Evolutionary conservation across 2,329 filamentous ascomycete genomes (phyloP).

Genomic region (Fusarium siculi): DNA sequence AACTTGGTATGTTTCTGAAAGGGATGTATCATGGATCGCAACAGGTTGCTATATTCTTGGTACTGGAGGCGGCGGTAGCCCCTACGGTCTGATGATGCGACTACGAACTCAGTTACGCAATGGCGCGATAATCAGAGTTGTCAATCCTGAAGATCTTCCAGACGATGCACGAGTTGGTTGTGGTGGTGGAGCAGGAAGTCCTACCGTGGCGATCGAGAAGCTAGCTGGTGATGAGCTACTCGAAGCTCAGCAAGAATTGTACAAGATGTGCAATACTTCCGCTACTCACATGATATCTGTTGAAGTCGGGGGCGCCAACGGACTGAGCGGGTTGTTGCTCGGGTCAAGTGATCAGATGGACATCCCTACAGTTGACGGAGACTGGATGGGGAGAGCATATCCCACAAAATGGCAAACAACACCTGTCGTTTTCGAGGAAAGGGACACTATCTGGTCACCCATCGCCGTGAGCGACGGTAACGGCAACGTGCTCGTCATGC

Average conservation of each 20-base stretch:
- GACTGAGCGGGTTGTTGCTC: constrained; percentile 66
- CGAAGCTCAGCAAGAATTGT: constrained; percentile 62
- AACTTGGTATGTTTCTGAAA: constrained; percentile 67
- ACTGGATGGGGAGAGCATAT: constrained; percentile 68
- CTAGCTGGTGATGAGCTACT: constrained; percentile 66
- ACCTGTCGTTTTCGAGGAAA: constrained; percentile 62
- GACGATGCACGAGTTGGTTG: constrained; percentile 64
- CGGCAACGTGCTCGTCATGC: constrained; percentile 62
- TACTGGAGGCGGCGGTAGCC: constrained; percentile 68
- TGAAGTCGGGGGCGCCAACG: constrained; percentile 75
- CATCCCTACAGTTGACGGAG: constrained; percentile 62
- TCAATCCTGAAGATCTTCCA: constrained; percentile 61
- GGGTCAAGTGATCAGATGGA: constrained; percentile 64
- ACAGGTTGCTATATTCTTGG: constrained; percentile 71
- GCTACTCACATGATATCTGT: constrained; percentile 69
- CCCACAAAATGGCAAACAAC: constrained; percentile 67
- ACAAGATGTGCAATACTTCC: constrained; percentile 57
- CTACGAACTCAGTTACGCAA: constrained; percentile 61
- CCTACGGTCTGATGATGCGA: constrained; percentile 62
- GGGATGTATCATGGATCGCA: constrained; percentile 66
- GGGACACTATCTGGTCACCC: constrained; percentile 57
- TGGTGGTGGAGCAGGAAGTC: constrained; percentile 68
- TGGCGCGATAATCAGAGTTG: constrained; percentile 62
- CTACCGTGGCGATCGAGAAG: constrained; percentile 70
- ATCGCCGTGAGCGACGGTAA: constrained; percentile 63